Conservation (phyloP, 345 rosid species). For the Eucalyptus polybractea region DNA sequence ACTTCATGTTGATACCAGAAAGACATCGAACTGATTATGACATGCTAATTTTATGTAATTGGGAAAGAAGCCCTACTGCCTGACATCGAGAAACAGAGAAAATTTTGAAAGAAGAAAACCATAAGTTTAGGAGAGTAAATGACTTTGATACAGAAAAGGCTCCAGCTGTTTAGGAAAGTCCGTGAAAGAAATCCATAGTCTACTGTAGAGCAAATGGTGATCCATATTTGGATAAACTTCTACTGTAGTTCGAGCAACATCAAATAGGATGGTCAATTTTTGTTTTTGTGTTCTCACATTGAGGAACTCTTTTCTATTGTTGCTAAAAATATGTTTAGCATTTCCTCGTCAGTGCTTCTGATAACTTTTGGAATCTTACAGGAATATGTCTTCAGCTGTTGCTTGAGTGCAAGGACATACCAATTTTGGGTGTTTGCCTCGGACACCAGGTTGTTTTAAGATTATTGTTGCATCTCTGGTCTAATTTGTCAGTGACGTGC, state of each 20-base stretch:
- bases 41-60: not conserved
- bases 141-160: not conserved
- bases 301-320: not conserved
- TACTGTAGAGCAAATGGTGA: not conserved
- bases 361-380: constrained; percentile 16
- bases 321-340: not conserved
- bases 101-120: not conserved
- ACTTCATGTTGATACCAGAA: not conserved
- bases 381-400: constrained; percentile 84
- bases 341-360: not conserved
- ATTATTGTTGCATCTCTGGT: not conserved
- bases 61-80: not conserved
- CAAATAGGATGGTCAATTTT: not conserved
- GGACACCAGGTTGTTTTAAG: constrained; percentile 77
- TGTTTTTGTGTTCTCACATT: not conserved
- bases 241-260: not conserved
- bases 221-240: not conserved
- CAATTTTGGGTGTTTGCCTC: constrained; percentile 87
- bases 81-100: not conserved
- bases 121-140: not conserved
- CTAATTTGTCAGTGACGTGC: not conserved
- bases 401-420: constrained; percentile 74
- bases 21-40: not conserved
- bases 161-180: not conserved
- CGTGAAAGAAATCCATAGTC: not conserved